Base-by-base conservation (phyloP, 768 basidiomycete genomes). In the Coprinellus micaceus region DNA sequence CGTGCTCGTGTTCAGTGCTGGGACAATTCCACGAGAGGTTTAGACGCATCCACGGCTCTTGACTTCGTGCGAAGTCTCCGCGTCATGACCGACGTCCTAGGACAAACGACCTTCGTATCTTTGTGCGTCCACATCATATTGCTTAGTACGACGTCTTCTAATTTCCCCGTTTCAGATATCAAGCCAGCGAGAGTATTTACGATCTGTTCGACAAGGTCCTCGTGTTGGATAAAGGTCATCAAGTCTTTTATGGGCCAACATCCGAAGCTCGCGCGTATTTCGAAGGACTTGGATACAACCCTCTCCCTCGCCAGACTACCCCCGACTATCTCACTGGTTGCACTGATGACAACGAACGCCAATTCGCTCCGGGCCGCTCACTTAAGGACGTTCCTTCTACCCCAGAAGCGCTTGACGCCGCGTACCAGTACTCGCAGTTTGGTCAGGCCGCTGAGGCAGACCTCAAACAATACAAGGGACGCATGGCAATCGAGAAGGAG, bases 321-420 rank as follows among this genome's bases (percentile, higher is more conserved):
- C 83, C 91, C 11, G 92, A 94, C 67, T 94, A 89, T 68, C 79
- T 94, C n/a, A 90, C 89, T 21, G 87, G 87, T 5, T 88, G 86
- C 69, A 89, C 94, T 1, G 90, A 91, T 63, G 81, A 85, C 0
- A 91, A 93, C 63, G 92, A 94, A 71, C 88, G 93, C 24, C 87
- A 85, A 66, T 87, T 89, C 61, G 81, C 84, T 1, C 71, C 80
- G 2, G 89, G 86, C 4, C 80, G 77, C 22, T 82, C 84, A 10
- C 76, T 74, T 11, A 60, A 61, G 0, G 77, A 85, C 59, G 85
- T 85, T 0, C 91, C 89, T 1, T 82, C 82, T 4, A 81, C 88
- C 0, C 85, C 93, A 0, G 76, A 81, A 49, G 80, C 76, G 25
- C 80, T 95, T 21, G 91, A 89, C 64, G 69, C 40, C n/a, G 85